Evolutionary conservation across 495 filamentous ascomycete genomes (phyloP), one percentile per base, ranked within the genome.

Genomic region (Talaromyces adpressus): DNA sequence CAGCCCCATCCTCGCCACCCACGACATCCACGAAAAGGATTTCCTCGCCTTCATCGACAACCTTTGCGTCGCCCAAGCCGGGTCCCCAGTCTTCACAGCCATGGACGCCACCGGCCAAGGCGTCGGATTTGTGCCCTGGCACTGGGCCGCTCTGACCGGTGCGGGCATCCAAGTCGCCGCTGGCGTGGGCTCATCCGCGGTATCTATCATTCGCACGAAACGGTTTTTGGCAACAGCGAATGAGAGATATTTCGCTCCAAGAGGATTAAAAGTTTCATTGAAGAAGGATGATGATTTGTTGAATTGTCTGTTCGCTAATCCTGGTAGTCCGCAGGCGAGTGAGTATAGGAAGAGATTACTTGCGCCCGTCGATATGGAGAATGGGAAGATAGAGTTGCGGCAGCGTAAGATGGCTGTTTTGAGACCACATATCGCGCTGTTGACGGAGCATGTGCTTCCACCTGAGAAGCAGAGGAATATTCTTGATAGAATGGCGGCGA

Each of bases 11-110:
- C 65, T 67, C 2, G 18, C 25, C n/a, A 12, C 14, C 3, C 51
- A 59, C 32, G 53, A 57, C 29, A 64, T 64, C 14, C 5, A 59
- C 23, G 25, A 51, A 29, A 5, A 52, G 2, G 51, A 67, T 1
- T 67, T 67, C 25, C 62, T 67, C 5, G 18, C 62, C 20, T 64
- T 67, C 53, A 60, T 67, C 47, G 62, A 64, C 54, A 61, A 65
- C 9, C 59, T 74, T 65, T 14, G 23, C 32, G 39, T 61, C 3
- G 58, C 58, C 3, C 58, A 61, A 27, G 23, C 58, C 12, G 58
- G 58, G n/a, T 61, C 58, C 0, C 58, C 58, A 2, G 39, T 61
- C 20, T 47, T 61, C 36, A 6, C 34, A 14, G 58, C 58, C 16
- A 20, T 49, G 2, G 18, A 61, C 22, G 36, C 16, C 12, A 20